Evolutionary conservation across 495 filamentous ascomycete species (phyloP), one percentile per base, ranked within the genome.

Genomic region (Aspergillus egyptiacus): DNA sequence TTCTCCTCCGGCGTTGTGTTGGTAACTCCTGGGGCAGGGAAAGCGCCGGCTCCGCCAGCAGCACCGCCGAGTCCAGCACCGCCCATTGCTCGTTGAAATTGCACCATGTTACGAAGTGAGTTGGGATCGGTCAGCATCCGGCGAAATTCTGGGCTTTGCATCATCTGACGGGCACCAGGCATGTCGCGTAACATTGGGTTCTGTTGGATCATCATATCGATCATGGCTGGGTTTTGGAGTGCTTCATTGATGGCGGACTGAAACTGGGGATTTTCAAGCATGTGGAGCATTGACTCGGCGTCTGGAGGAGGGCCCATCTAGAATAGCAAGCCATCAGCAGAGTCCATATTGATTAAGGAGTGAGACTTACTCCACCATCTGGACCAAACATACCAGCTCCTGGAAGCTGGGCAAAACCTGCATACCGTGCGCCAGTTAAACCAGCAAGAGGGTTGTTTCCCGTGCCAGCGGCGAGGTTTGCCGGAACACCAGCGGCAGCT

Each of bases 81-180:
- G 40, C 81, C 77, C 72, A 93, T 79, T 24, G 75, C 72, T 48
- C 85, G 74, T 53, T 87, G 83, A 79, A 97, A 83, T 46, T 86
- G 81, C 33, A 86, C 74, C 53, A 89, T 87, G 55, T 84, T 79
- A 32, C 91, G 77, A 18, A 97, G 72, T 19, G 84, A 80, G 13
- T 86, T 81, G 20, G 94, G 94, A 58, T 94, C 89, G n/a, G 91
- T 91, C 78, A 99, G 83, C 89, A 97, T 95, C 15, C 86, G 78
- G 50, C 94, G 80, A 61, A 96, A 91, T 44, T 86, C 77, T 0
- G 90, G 89, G 19, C 87, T 90, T 48, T 86, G 80, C 58, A 99
- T 75, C 66, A 96, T 82, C 58, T 91, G 77, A 44, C 88, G 85
- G 15, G 84, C 86, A 46, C 85, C 81, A 17, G 90, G 89, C 70